Evolutionary conservation across 2,329 filamentous ascomycete genomes (phyloP), one percentile per base, ranked within the genome.

Genomic region (Sporothrix luriei): DNA sequence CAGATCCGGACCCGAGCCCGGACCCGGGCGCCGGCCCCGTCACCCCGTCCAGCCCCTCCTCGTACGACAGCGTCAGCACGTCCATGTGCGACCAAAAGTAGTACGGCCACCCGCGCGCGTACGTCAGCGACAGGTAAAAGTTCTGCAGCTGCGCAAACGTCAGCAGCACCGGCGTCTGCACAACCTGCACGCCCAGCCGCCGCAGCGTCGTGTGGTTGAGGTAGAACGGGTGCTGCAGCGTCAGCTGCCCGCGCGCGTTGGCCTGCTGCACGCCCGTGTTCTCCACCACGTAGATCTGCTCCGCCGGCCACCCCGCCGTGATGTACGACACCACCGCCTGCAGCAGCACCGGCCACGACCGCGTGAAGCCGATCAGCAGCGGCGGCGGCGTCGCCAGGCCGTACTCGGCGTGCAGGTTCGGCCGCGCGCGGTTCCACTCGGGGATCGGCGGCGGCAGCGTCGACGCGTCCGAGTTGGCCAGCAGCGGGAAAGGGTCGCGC

Each of bases 181-280:
- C 21, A 4, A 62, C 46, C 38, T 62, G 26, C 21, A 62, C 57
- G 11, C 57, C 57, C 2, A 62, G 57, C 4, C 57, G 57, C 4
- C 24, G 10, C 11, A 62, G n/a, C 3, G 57, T 62, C 4, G 57
- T 79, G 73, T 88, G 83, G 76, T 87, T 83, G 21, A 88, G 78
- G 75, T 82, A 87, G 76, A 84, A 87, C 0, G 84, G 85, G 70
- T 88, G 86, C 71, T 87, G 82, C 0, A 84, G 78, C 0, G 81
- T 80, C 3, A 88, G 78, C 49, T 79, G 77, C 1, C 80, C 81
- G 5, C 79, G 76, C 14, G 78, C 75, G 74, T 88, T 88, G 62
- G 84, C 82, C 68, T 84, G 78, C 74, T 87, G 84, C n/a, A 83
- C 82, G 6, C 85, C 85, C 5, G 83, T 88, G 76, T 88, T 88